These are phyloP conservation scores for Populus alba DNA, from an alignment of 345 rosid genomes.

Conservation along the genomic window DNA sequence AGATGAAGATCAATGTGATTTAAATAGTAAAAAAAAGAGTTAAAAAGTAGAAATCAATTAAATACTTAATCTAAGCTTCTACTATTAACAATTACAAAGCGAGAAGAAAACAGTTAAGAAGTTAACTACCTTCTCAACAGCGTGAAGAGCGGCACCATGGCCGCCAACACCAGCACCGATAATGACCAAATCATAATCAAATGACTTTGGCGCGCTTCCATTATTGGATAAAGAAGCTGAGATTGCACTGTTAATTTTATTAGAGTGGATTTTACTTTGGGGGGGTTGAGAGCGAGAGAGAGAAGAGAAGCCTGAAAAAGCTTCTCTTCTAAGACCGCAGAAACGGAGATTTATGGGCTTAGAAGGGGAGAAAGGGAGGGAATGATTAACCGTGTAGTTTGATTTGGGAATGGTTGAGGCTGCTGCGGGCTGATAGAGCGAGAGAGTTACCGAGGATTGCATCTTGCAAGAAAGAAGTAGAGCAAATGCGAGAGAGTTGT, in stretches of 20 bases:
- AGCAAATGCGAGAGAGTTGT: not conserved
- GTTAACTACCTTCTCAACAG: constrained; percentile 78
- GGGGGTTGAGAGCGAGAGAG: constrained; percentile 14
- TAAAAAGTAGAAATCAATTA: not conserved
- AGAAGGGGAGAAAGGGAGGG: constrained; percentile 16
- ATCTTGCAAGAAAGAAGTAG: constrained; percentile 22
- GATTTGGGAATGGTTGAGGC: constrained; percentile 34
- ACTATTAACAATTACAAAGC: not conserved
- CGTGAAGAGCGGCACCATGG: constrained; percentile 95
- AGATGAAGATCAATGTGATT: not conserved
- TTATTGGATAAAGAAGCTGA: constrained; percentile 47
- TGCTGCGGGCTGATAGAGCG: constrained; percentile 39
- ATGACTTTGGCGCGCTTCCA: constrained; percentile 64
- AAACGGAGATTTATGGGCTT: constrained; percentile 61
- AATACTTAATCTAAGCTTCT: not conserved
- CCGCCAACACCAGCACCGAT: constrained; percentile 99
- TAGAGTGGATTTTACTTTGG: constrained; percentile 15
- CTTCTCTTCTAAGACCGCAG: constrained; percentile 77
- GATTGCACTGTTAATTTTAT: constrained; percentile 2
- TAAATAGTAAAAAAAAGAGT: not conserved
- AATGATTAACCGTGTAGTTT: constrained; percentile 24
- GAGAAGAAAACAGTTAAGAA: not conserved
- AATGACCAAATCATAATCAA: constrained; percentile 87
- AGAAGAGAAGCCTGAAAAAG: constrained; percentile 35
- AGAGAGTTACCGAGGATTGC: constrained; percentile 56